A percentile compares a stretch with the other conserved stretches of the same genome.
Evolutionary conservation across 2,329 filamentous ascomycete genomes (phyloP).

Genomic region (Fusarium algeriense): DNA sequence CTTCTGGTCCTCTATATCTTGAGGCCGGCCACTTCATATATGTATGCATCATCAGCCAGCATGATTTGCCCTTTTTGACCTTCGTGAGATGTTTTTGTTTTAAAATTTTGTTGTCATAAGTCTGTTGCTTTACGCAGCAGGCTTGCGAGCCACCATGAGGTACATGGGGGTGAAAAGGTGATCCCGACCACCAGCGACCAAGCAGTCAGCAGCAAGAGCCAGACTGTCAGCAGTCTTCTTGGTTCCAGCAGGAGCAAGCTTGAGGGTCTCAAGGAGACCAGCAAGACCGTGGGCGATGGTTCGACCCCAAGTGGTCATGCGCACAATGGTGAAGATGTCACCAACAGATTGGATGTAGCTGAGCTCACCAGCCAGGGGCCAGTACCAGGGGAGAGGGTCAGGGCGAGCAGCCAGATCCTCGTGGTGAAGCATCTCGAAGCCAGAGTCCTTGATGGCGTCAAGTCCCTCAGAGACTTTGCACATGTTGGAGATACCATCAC

Average conservation of each 20-base stretch:
- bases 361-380: constrained; percentile 87
- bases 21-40: constrained; percentile 37
- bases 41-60: constrained; percentile 40
- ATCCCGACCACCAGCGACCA: constrained; percentile 87
- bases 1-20: constrained; percentile 32
- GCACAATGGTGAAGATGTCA: constrained; percentile 85
- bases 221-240: constrained; percentile 96
- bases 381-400: constrained; percentile 91
- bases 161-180: constrained; percentile 99
- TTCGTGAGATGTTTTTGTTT: constrained; percentile 30
- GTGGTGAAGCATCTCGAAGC: constrained; percentile 84
- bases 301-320: constrained; percentile 90
- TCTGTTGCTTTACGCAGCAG: constrained; percentile 52
- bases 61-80: constrained; percentile 26
- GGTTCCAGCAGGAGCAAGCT: constrained; percentile 83
- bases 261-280: constrained; percentile 79
- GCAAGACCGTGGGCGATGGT: constrained; percentile 80
- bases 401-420: constrained; percentile 87
- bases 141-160: constrained; percentile 94
- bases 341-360: constrained; percentile 83
- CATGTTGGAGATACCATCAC: constrained; percentile 98
- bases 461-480: constrained; percentile 85
- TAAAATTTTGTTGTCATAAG: constrained; percentile 19
- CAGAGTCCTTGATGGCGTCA: constrained; percentile 85
- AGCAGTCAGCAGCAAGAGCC: constrained; percentile 81